Evolutionary conservation across 805 yeast genomes (phyloP).

Genomic region (Ogataea zsoltii): DNA sequence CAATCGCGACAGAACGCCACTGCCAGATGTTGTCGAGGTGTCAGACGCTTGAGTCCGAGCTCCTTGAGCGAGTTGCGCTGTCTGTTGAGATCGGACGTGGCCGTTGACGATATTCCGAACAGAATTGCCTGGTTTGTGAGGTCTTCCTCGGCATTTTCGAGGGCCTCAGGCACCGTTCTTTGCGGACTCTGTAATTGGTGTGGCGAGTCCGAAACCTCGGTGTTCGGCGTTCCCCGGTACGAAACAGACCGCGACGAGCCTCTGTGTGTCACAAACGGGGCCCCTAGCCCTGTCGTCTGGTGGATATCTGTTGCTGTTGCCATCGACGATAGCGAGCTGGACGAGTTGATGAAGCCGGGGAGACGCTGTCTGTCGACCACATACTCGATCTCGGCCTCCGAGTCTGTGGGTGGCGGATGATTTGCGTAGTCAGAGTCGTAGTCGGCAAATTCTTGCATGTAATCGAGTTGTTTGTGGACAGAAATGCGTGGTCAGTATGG

Average conservation of each 20-base stretch:
- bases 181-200: conserved; percentile 6
- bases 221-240: too few relatives aligned
- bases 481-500: too few relatives aligned
- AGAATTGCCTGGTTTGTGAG: conserved; percentile 21
- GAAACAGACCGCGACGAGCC: neutral
- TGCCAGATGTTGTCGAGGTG: conserved; percentile 73
- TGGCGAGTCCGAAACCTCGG: conserved; percentile 3
- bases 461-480: too few relatives aligned
- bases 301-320: neutral
- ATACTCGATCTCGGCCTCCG: conserved; percentile 27
- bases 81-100: conserved; percentile 27
- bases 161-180: conserved; percentile 5
- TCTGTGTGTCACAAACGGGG: neutral
- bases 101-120: conserved; percentile 30
- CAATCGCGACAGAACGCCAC: conserved; percentile 79
- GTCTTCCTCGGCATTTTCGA: conserved; percentile 13
- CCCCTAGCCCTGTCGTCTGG: too few relatives aligned
- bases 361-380: conserved; percentile 12
- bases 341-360: conserved; percentile 10
- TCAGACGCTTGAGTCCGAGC: conserved; percentile 68
- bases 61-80: conserved; percentile 46
- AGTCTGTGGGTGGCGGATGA: conserved; percentile 41
- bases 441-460: conserved; percentile 5
- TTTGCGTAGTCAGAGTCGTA: conserved; percentile 39
- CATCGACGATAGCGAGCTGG: conserved; percentile 18